These are phyloP conservation scores for Beta corolliflora DNA, from an alignment of 179 eudicot genomes.

Conservation along the genomic window DNA sequence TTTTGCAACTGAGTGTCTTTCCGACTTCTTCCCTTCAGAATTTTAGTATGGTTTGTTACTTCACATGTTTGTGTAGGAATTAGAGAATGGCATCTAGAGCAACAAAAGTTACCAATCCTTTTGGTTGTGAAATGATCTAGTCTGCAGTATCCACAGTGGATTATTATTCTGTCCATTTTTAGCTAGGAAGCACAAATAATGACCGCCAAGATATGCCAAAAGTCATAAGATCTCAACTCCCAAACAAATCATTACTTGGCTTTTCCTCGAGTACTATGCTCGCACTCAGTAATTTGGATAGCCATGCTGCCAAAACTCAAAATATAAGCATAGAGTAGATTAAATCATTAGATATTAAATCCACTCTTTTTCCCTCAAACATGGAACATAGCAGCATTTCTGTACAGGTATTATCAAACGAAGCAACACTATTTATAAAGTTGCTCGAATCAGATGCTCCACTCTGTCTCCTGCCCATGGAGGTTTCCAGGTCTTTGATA, in stretches of 20 bases:
- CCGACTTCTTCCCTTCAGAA: slow-evolving; percentile 23
- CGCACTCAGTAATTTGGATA: slow-evolving; percentile 17
- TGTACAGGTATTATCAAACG: slow-evolving; percentile 20
- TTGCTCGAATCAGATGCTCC: slow-evolving; percentile 42
- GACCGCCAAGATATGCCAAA: slow-evolving; percentile 11
- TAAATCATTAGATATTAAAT: background rate
- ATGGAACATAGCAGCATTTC: slow-evolving; percentile 23
- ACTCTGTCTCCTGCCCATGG: slow-evolving; percentile 26
- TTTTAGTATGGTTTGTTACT: slow-evolving; percentile 18
- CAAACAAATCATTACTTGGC: slow-evolving; percentile 25
- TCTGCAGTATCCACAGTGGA: slow-evolving; percentile 39
- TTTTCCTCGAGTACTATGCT: slow-evolving; percentile 19
- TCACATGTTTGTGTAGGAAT: slow-evolving; percentile 27
- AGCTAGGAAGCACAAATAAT: slow-evolving; percentile 1
- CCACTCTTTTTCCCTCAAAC: background rate
- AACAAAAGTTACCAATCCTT: slow-evolving; percentile 25
- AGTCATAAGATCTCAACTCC: slow-evolving; percentile 5
- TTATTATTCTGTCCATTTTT: slow-evolving; percentile 30
- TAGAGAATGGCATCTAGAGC: slow-evolving; percentile 38
- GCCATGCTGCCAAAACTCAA: slow-evolving; percentile 21
- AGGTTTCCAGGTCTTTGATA: slow-evolving; percentile 38
- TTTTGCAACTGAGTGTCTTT: slow-evolving; percentile 27
- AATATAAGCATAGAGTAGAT: background rate
- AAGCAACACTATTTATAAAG: slow-evolving; percentile 15
- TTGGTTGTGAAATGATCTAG: slow-evolving; percentile 30